Conservation (phyloP, 2,329 filamentous ascomycete genomes). For the Aspergillus sojae region DNA sequence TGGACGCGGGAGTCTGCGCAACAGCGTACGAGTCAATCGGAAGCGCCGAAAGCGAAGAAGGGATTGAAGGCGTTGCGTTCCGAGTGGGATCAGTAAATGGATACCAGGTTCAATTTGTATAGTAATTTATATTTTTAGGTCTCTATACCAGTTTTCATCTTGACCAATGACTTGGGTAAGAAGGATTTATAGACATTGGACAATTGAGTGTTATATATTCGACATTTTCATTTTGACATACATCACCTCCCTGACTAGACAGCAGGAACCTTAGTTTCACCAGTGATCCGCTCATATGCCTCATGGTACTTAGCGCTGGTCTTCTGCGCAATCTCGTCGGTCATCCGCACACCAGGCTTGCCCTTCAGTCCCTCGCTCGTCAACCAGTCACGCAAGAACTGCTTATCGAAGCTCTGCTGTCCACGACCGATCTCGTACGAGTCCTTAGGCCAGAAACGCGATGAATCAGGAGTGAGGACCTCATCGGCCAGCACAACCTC, state of each 20-base stretch:
- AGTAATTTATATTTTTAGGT: conserved; percentile 11
- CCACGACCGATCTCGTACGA: conserved; percentile 71
- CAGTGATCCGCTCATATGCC: conserved; percentile 71
- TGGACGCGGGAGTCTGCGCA: conserved; percentile 24
- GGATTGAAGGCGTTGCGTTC: conserved; percentile 38
- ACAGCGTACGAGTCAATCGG: conserved; percentile 18
- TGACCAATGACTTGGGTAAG: neutral
- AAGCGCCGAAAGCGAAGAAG: conserved; percentile 29
- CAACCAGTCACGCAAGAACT: conserved; percentile 81
- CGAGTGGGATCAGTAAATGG: conserved; percentile 34
- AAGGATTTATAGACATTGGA: neutral
- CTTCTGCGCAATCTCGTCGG: conserved; percentile 67
- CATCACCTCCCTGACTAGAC: neutral
- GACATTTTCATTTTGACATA: neutral
- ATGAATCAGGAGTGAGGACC: conserved; percentile 81
- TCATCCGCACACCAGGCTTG: conserved; percentile 71
- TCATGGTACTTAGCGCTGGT: conserved; percentile 76
- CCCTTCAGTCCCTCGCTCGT: conserved; percentile 72
- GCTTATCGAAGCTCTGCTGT: conserved; percentile 89
- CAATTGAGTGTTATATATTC: neutral
- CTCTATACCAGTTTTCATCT: conserved; percentile 3
- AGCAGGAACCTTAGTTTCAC: conserved; percentile 45
- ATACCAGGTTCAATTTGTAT: conserved; percentile 17
- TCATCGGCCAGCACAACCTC: conserved; percentile 80
- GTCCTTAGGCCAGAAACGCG: conserved; percentile 81